Conservation (phyloP, 1,284 basidiomycete genomes). For the Athelia psychrophila region DNA sequence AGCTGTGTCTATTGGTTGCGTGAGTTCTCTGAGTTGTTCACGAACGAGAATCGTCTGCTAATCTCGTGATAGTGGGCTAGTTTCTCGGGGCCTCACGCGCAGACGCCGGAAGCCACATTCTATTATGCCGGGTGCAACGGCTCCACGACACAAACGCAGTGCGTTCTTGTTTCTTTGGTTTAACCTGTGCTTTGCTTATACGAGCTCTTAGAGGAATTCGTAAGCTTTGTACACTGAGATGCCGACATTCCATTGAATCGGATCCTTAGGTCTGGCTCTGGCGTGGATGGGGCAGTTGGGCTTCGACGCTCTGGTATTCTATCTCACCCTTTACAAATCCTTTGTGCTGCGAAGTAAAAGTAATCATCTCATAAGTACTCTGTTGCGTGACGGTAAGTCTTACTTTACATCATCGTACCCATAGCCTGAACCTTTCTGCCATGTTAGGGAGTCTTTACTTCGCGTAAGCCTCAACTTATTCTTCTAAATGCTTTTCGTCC, state of each 20-base stretch:
- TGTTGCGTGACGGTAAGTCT: constrained; percentile 36
- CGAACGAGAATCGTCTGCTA: neutral
- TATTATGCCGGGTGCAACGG: no score
- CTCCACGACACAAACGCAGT: no score
- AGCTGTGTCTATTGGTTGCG: constrained; percentile 20
- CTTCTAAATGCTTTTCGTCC: neutral
- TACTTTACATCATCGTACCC: neutral
- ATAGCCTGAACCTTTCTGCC: neutral
- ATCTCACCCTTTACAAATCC: constrained; percentile 39
- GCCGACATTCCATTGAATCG: constrained; percentile 2
- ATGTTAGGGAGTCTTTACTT: constrained; percentile 34
- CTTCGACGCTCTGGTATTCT: constrained; percentile 37
- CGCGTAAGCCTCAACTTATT: constrained; percentile 25
- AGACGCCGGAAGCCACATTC: no score
- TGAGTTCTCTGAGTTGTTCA: constrained; percentile 17
- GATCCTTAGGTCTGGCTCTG: constrained; percentile 26
- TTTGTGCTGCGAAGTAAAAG: constrained; percentile 20
- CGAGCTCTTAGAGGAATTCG: neutral
- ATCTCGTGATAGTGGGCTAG: no score
- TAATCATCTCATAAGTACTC: constrained; percentile 23
- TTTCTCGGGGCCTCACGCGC: no score
- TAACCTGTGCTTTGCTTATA: no score
- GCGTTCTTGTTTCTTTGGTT: no score
- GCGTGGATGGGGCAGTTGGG: constrained; percentile 37
- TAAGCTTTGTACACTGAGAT: neutral